phyloP scores from a whole-genome alignment of 768 basidiomycete genomes.

The Amanita exitialis region DNA sequence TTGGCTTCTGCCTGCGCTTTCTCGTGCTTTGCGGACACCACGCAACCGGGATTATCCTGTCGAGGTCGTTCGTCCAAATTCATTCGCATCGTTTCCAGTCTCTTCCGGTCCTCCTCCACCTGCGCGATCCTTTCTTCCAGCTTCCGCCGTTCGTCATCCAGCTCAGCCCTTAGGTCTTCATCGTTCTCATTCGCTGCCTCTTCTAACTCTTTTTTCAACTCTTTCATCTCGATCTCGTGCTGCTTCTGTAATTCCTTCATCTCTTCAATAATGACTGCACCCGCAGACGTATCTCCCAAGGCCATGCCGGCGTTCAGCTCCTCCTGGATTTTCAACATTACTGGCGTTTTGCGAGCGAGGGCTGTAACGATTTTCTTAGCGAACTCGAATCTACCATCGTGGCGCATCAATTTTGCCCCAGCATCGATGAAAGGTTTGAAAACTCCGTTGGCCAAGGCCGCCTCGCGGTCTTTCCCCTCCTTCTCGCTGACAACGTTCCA shows the following conservation, averaged over 20 bases:
- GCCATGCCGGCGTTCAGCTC: constrained; percentile 13
- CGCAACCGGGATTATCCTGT: background rate
- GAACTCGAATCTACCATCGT: constrained; percentile 20
- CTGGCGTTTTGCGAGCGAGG: constrained; percentile 12
- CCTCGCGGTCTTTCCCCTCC: constrained; percentile 17
- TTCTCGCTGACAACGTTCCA: constrained; percentile 27
- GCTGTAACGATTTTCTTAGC: constrained; percentile 22
- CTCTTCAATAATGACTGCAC: constrained; percentile 9
- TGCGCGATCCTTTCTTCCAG: background rate
- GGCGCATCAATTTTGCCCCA: constrained; percentile 28
- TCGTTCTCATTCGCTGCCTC: constrained; percentile 4
- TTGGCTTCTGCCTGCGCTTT: too few relatives aligned
- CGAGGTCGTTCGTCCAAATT: background rate
- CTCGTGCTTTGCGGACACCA: too few relatives aligned
- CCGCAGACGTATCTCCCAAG: constrained; percentile 28
- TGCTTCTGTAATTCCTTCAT: constrained; percentile 7
- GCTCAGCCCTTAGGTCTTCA: constrained; percentile 4
- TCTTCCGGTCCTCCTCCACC: background rate
- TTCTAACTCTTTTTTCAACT: constrained; percentile 9
- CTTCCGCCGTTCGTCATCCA: constrained; percentile 4
- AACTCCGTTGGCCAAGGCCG: constrained; percentile 19
- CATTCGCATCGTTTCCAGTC: background rate
- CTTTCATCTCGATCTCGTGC: constrained; percentile 8
- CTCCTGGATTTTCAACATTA: constrained; percentile 11
- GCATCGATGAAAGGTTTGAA: constrained; percentile 32